Percentiles rank a stretch among this genome's conserved stretches.
phyloP scores from a whole-genome alignment of 2,329 filamentous ascomycete species.

The Rhynchosporium agropyri region DNA sequence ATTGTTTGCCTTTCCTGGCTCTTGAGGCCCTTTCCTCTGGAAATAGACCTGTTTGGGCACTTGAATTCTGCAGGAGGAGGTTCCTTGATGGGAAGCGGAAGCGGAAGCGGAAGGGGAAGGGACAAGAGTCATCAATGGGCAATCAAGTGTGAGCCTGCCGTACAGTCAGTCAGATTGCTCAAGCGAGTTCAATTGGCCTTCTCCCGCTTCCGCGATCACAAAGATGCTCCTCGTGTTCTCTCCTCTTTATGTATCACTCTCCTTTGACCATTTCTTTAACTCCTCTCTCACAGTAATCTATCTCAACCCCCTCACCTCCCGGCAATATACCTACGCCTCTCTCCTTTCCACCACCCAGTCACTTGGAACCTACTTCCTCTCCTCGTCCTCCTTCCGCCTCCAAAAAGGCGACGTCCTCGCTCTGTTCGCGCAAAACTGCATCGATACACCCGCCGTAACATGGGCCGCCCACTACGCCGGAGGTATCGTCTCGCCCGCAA shows the following conservation, averaged over 20 bases:
- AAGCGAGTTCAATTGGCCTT: too few species aligned
- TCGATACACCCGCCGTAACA: conserved; percentile 76
- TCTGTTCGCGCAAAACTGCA: conserved; percentile 79
- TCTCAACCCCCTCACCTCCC: conserved; percentile 58
- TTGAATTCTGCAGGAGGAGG: too few species aligned
- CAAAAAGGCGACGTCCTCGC: conserved; percentile 65
- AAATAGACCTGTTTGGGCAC: too few species aligned
- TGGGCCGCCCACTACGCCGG: conserved; percentile 82
- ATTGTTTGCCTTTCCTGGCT: too few species aligned
- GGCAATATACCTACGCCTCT: conserved; percentile 67
- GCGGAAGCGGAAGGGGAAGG: too few species aligned
- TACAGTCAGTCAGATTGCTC: too few species aligned
- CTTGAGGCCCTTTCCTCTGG: too few species aligned
- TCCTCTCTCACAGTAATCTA: conserved; percentile 23
- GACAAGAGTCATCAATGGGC: too few species aligned
- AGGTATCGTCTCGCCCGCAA: conserved; percentile 76
- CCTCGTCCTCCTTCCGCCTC: background rate
- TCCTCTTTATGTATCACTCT: background rate
- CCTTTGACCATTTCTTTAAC: background rate
- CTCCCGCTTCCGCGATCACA: too few species aligned
- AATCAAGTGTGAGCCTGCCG: too few species aligned
- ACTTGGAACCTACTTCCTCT: conserved; percentile 76
- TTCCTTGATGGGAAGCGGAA: too few species aligned
- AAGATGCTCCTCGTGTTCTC: too few species aligned
- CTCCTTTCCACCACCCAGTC: conserved; percentile 64